phyloP scores from a whole-genome alignment of 441 rosid genomes.

The Jatropha multifida region DNA sequence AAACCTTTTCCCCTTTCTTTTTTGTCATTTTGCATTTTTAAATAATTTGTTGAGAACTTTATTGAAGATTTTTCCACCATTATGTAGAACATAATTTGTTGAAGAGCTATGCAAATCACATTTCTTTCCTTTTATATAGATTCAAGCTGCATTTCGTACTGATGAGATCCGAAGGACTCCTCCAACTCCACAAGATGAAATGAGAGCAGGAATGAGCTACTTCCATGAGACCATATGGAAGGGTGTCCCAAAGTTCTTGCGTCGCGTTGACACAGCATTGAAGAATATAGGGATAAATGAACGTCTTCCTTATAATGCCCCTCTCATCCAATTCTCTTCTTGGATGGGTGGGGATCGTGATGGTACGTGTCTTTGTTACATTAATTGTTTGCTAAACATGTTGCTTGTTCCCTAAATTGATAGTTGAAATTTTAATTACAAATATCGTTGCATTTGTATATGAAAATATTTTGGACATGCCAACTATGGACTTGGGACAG shows the following conservation, averaged over 20 bases:
- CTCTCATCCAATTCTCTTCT: slow-evolving; percentile 86
- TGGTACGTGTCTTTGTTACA: slow-evolving; percentile 34
- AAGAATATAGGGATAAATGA: slow-evolving; percentile 80
- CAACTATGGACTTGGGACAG: not conserved
- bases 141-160: slow-evolving; percentile 95
- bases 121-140: slow-evolving; percentile 37
- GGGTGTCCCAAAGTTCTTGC: slow-evolving; percentile 37
- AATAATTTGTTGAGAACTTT: not conserved
- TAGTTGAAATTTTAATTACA: not conserved
- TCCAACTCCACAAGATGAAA: slow-evolving; percentile 93
- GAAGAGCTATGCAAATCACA: not conserved
- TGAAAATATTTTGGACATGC: slow-evolving; percentile 1
- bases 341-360: slow-evolving; percentile 97
- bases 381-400: not conserved
- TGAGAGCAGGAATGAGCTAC: slow-evolving; percentile 74
- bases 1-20: not conserved
- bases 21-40: not conserved
- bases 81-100: not conserved
- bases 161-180: slow-evolving; percentile 90
- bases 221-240: slow-evolving; percentile 48
- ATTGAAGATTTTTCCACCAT: slow-evolving; percentile 1
- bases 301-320: slow-evolving; percentile 80
- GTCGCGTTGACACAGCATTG: slow-evolving; percentile 48
- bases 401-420: not conserved
- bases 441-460: not conserved